Evolutionary conservation across 352 stramenopile species (phyloP).

Genomic region (Pythium rishiriense): DNA sequence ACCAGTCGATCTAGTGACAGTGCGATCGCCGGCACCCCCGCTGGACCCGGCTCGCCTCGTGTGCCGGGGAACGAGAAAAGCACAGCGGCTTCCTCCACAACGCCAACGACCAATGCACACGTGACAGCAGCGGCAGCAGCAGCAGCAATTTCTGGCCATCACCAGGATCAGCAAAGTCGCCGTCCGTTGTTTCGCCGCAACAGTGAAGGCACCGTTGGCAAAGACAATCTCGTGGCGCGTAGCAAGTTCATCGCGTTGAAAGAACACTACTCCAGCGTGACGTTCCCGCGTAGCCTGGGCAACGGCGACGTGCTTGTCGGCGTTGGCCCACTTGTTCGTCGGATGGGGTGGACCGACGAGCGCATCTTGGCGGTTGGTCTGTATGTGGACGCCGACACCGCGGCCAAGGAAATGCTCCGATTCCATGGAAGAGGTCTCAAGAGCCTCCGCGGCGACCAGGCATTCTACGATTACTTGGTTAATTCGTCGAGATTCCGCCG

Average conservation of each 20-base stretch:
- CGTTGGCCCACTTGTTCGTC: slow-evolving; percentile 71
- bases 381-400: slow-evolving; percentile 73
- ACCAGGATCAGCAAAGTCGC: slow-evolving; percentile 2
- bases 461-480: slow-evolving; percentile 72
- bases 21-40: neutral
- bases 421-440: slow-evolving; percentile 58
- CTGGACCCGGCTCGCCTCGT: neutral
- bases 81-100: neutral
- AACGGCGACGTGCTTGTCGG: slow-evolving; percentile 77
- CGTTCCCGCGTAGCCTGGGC: slow-evolving; percentile 71
- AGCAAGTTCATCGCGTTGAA: slow-evolving; percentile 38
- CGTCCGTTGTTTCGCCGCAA: slow-evolving; percentile 19
- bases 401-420: slow-evolving; percentile 49
- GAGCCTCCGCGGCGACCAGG: slow-evolving; percentile 70
- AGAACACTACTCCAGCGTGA: slow-evolving; percentile 75
- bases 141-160: neutral
- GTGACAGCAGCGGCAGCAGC: neutral
- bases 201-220: slow-evolving; percentile 11
- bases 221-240: slow-evolving; percentile 1
- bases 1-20: slow-evolving; percentile 7
- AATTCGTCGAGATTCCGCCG: slow-evolving; percentile 62
- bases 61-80: neutral
- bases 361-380: slow-evolving; percentile 76
- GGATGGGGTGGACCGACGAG: slow-evolving; percentile 83
- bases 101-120: neutral